Evolutionary conservation across 2,329 filamentous ascomycete genomes (phyloP), one percentile per base, ranked within the genome.

Genomic region (Furcasterigmium sp.): DNA sequence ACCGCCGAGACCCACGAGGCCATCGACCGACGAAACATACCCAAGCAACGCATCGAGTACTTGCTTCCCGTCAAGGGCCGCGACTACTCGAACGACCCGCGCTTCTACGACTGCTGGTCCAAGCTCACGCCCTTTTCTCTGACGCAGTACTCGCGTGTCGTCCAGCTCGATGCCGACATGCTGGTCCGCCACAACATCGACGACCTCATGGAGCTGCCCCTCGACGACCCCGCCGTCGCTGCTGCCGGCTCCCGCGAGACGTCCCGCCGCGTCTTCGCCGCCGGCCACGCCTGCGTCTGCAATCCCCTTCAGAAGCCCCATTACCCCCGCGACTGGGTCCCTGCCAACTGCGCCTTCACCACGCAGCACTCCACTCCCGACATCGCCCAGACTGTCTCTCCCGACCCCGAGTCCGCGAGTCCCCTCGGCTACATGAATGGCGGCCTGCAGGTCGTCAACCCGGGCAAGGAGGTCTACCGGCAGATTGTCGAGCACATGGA

Each of bases 101-200:
- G 90, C 53, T 95, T 95, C 73, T 84, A 88, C 65, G 87, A 94
- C 64, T 90, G 85, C 73, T 95, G 89, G 88, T 87, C 77, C 63
- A 95, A 95, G 67, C 78, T 95, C 21, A 78, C 83, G 14, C 81
- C 85, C 6, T 43, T 41, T 41, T 46, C 42, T 43, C 72, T 95
- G 25, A 74, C 74, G 15, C 81, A 91, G 60, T 95, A 91, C 66
- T 74, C 83, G 20, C 78, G 89, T 32, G 79, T 95, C 26, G 85
- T 94, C 28, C 85, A 89, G 65, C 74, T 95, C 43, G 90, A 95
- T 66, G 46, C 34, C 39, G 39, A 41, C 26, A 39, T 44, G 34
- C 38, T 19, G n/a, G 23, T 41, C n/a, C 41, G 46, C 25, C 74
- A 74, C 55, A 94, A 94, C 64, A 95, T 95, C 87, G 90, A 95